These are phyloP conservation scores for Thielaviopsis ethacetica DNA, from an alignment of 2,329 filamentous ascomycete genomes.

Conservation along the genomic window DNA sequence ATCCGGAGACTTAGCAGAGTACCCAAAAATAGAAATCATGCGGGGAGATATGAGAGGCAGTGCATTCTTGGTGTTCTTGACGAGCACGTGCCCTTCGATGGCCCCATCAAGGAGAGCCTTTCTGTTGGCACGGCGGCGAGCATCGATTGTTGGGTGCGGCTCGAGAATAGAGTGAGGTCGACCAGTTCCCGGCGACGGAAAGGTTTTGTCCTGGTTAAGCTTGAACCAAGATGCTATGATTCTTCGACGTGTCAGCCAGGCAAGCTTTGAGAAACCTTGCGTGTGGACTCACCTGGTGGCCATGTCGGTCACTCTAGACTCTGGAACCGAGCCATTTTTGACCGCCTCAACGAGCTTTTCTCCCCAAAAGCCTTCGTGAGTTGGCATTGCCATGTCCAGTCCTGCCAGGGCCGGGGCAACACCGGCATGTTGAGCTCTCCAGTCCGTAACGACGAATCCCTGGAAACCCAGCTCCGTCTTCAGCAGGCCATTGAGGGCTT, in stretches of 20 bases:
- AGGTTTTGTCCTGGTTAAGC: slow-evolving; percentile 32
- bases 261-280: neutral
- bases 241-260: slow-evolving; percentile 18
- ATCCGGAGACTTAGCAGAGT: slow-evolving; percentile 32
- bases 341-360: slow-evolving; percentile 42
- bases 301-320: slow-evolving; percentile 45
- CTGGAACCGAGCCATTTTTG: slow-evolving; percentile 39
- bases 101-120: slow-evolving; percentile 35
- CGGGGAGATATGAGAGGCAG: slow-evolving; percentile 36
- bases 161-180: slow-evolving; percentile 32
- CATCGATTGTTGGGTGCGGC: slow-evolving; percentile 38
- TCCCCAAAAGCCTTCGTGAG: slow-evolving; percentile 24
- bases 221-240: slow-evolving; percentile 40
- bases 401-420: slow-evolving; percentile 46
- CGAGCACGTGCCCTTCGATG: slow-evolving; percentile 45
- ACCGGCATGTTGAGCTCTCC: slow-evolving; percentile 49
- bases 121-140: slow-evolving; percentile 20
- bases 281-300: slow-evolving; percentile 23
- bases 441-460: slow-evolving; percentile 53
- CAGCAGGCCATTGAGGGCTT: slow-evolving; percentile 48
- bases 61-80: slow-evolving; percentile 41
- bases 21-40: neutral
- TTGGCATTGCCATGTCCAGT: slow-evolving; percentile 57
- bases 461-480: slow-evolving; percentile 45
- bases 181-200: slow-evolving; percentile 31